These are phyloP conservation scores for Globisporangium polare DNA, from an alignment of 352 stramenopile genomes.

Conservation along the genomic window DNA sequence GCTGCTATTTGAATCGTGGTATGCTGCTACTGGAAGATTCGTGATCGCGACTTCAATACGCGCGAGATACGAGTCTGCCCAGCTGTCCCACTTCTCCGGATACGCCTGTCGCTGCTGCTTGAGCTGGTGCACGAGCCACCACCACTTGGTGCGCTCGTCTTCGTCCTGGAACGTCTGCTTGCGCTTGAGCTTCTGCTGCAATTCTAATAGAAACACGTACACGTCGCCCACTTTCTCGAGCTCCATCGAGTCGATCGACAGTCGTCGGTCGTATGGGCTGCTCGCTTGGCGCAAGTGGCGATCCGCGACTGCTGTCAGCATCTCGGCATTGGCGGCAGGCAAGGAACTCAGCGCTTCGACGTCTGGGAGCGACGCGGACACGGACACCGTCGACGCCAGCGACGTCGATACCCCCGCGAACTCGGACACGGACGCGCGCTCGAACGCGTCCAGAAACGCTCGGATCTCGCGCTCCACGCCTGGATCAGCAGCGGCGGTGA, in stretches of 20 bases:
- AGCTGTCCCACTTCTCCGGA: constrained; percentile 19
- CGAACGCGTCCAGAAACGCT: constrained; percentile 14
- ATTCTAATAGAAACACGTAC: constrained; percentile 18
- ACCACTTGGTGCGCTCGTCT: constrained; percentile 36
- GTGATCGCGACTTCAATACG: constrained; percentile 32
- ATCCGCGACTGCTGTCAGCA: neutral
- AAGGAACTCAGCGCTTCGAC: neutral
- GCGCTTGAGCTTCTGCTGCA: constrained; percentile 22
- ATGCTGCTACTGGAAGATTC: constrained; percentile 14
- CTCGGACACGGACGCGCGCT: constrained; percentile 9
- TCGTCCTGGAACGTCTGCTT: constrained; percentile 24
- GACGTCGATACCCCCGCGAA: constrained; percentile 9
- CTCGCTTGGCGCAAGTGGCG: neutral
- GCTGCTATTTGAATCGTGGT: neutral
- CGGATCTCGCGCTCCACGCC: constrained; percentile 6
- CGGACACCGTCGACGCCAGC: constrained; percentile 11
- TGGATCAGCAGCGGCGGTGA: neutral
- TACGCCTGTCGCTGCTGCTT: constrained; percentile 25
- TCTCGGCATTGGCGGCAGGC: neutral
- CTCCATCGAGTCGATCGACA: constrained; percentile 12
- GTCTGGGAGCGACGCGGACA: constrained; percentile 5
- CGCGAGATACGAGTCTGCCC: constrained; percentile 22
- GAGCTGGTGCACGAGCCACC: constrained; percentile 32
- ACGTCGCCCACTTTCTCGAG: constrained; percentile 13
- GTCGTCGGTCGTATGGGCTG: neutral